Base-by-base conservation (phyloP, 2,329 filamentous ascomycete species). In the Xylariaceae sp. region DNA sequence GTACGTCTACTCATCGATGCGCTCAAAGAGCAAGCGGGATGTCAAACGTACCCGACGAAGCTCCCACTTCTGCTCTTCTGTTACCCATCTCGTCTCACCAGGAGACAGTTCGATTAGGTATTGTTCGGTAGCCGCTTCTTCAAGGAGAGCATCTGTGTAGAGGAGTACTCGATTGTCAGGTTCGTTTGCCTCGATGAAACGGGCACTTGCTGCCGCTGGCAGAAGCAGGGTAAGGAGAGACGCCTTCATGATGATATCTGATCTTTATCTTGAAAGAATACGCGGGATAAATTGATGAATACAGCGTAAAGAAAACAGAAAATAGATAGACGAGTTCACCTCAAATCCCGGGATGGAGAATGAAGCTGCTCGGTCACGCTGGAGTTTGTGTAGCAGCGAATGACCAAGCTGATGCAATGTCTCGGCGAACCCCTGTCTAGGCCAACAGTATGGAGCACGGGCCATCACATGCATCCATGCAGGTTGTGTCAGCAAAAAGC, bases 41-140 rank as follows among this genome's bases (percentile, higher is more conserved):
- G 46, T 18, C 41, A 54, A 14, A 63, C 63, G 12, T 64, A 96
- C 92, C 65, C 91, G 82, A 69, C 89, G 88, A 62, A 98, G 78
- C 73, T 88, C 87, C 92, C 93, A 97, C 76, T 98, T 99, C 77
- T 97, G 87, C 37, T 96, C 90, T 68, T 98, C 93, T 0, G 91
- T 96, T 29, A 97, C 88, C 89, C 90, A 95, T 80, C 83, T 79
- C 20, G 88, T 93, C 71, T 93, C 82, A 53, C 90, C 91, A 2
- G 91, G 91, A n/a, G 85, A 83, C 21, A 95, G 81, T 78, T 98
- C 93, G 61, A 99, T 87, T 45, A 96, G 81, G 73, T 83, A 95
- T 65, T 80, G 80, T 67, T 88, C 83, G 40, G 67, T 56, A 46
- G 70, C 59, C 49, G 58, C 59, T 64, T 73, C 64, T 56, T 62